Evolutionary conservation across 139 green algal genomes (phyloP), one percentile per base, ranked within the genome.

Genomic region (Picochlorum sp.): DNA sequence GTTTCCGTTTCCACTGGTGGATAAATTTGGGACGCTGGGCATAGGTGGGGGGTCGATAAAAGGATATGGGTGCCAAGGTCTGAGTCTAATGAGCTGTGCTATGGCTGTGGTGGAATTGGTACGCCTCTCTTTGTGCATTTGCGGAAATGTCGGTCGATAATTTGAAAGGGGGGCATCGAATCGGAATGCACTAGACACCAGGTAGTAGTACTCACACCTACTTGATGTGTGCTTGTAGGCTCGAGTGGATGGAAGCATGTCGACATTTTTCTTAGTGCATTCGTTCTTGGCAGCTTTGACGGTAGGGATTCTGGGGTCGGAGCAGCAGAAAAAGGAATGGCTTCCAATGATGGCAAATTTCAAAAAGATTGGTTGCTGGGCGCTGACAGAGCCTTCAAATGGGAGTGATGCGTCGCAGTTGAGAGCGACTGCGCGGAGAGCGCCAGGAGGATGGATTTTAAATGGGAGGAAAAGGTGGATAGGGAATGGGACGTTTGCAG

Each of bases 401-500:
- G 89, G 89, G 33, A 84, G 63, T 20, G 89, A 97, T 63, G 89
- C 89, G 22, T 79, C 76, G 4, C 72, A 74, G 2, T 74, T 97
- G 3, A 70, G 66, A 25, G 81, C 77, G 14, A 92, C 69, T 2
- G 89, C 89, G 1, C 36, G 41, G 4, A 62, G 64, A 61, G 78
- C 87, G 22, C 33, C 74, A 26, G 87, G 87, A 14, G 89, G 87
- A 24, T 97, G 86, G 81, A 43, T 77, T 55, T 62, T 97, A 22
- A 88, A 95, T 58, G 90, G 90, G 7, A 72, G 73, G 50, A 97
- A 97, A 81, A 79, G 89, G 29, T 97, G 89, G 89, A 97, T 97
- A 36, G 89, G 89, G 59, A 97, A 97, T 59, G 64, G 40, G 59
- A 91, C 89, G 7, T 96, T 85, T 75, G 84, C 84, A 14, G 89